A percentile compares a stretch with the other conserved stretches of the same genome.
These are phyloP conservation scores for Xylariaceae sp. DNA, from an alignment of 2,329 filamentous ascomycete species.

Conservation along the genomic window DNA sequence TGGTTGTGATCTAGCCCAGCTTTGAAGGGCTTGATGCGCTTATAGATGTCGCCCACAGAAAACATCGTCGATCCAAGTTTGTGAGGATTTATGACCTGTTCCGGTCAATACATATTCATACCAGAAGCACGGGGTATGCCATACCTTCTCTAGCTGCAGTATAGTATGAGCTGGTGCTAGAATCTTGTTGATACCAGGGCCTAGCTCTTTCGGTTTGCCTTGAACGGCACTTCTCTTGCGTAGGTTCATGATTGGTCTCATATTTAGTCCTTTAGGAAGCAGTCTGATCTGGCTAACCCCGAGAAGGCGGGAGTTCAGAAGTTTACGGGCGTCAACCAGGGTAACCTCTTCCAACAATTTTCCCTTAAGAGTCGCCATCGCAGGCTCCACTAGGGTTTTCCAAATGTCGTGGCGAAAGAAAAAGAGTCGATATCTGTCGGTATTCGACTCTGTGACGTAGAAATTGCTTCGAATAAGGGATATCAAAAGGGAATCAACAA, in stretches of 20 bases:
- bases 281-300: conserved; percentile 77
- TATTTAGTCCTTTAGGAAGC: conserved; percentile 71
- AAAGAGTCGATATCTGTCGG: conserved; percentile 75
- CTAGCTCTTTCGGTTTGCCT: conserved; percentile 33
- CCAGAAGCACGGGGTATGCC: conserved; percentile 2
- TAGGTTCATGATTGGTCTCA: conserved; percentile 86
- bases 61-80: conserved; percentile 76
- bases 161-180: conserved; percentile 71
- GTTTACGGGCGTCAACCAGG: conserved; percentile 46
- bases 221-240: conserved; percentile 55
- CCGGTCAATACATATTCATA: conserved; percentile 8
- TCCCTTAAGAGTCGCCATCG: conserved; percentile 61
- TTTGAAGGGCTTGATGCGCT: conserved; percentile 67
- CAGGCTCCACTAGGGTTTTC: conserved; percentile 70
- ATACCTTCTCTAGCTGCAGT: conserved; percentile 73
- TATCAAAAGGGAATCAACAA: conserved; percentile 88
- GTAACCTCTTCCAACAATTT: conserved; percentile 78
- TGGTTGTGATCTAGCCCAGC: conserved; percentile 34
- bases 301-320: conserved; percentile 60
- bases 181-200: conserved; percentile 45
- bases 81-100: conserved; percentile 44
- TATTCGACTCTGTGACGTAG: conserved; percentile 87
- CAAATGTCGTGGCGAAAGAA: conserved; percentile 96
- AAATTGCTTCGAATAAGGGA: conserved; percentile 85
- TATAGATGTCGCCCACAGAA: conserved; percentile 76